Base-by-base conservation (phyloP, 768 basidiomycete genomes). In the Boletus huronensis region DNA sequence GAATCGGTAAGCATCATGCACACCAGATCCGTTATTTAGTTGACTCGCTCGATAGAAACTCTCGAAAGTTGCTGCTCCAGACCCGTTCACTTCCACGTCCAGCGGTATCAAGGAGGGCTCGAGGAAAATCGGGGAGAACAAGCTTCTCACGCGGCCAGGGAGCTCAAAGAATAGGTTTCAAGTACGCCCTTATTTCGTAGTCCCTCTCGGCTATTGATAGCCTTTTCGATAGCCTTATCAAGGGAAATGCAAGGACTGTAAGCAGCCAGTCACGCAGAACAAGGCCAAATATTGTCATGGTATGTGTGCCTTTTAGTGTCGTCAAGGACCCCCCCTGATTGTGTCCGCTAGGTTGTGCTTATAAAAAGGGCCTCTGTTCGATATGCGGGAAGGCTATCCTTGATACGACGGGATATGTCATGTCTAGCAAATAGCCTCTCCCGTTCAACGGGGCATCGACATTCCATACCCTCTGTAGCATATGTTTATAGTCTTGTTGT, bases 221-320 rank as follows among this genome's bases (percentile, higher is more conserved):
- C 6, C 39, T 14, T 23, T 16, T 31, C 32, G 14, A 40, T 8
- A 92, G 88, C 91, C 91, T 32, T 93, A 93, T 74, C 84, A 88
- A 72, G 80, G 81, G 35, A 91, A 88, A 69, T 93, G 90, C 68
- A 93, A 88, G 71, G 90, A 91, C 63, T 93, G 91, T 67, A 92
- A 92, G 71, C 85, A 86, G 64, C 78, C 84, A 0, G 82, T 83
- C 42, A 91, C 90, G 9, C 91, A 93, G 79, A 92, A 92, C 68
- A 82, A 79, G 64, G 91, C 87, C 35, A 93, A 91, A 73, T 93
- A 90, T 71, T 93, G 91, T 64, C 90, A 93, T 79, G 87, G 90
- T 88, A 63, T 56, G 82, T 47, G 66, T 11, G 9, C 41, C 11
- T 14, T 52, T 54, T 59, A 35, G 13, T 47, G 52, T 50, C 41